Base-by-base conservation (phyloP, 371 early-diverging fungal genomes). In the Lichtheimia corymbifera region DNA sequence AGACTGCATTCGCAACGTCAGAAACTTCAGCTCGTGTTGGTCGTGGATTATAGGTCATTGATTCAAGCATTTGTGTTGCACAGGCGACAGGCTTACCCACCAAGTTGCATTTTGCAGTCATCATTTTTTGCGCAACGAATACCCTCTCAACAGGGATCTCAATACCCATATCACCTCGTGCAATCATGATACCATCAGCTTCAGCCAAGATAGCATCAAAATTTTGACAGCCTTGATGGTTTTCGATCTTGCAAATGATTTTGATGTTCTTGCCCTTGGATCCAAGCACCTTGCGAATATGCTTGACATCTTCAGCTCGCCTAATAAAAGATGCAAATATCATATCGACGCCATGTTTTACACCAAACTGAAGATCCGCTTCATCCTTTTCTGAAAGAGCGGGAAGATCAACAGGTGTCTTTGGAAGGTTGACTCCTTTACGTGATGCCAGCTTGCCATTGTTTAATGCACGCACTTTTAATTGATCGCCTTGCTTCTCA, bases 61-160 rank as follows among this genome's bases (percentile, higher is more conserved):
- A 93, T 72, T 98, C 97, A 43, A 99, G 84, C 99, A 99, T 98
- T 77, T 99, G 98, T 45, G 98, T 98, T 53, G 99, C 99, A 68
- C 91, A 90, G 44, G 96, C 93, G 45, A 95, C 94, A 25, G 96
- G 96, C 80, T 97, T 98, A 51, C 95, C 94, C 11, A 88, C 91
- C 63, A 88, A 72, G 75, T 93, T 95, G 83, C 95, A 95, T 74
- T 93, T 91, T 62, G 94, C 89, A 53, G 90, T 92, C 88, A 99
- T 97, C 91, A 91, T 93, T 85, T 97, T 97, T 73, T 98, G 98
- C 14, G 91, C 93, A 59, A 94, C 73, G 70, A 93, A 94, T 20
- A 93, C 92, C 60, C 91, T 85, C 64, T 93, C 91, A 30, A 93
- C 85, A 30, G 96, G 96, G 58, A 96, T 92, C 79, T 98, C 98